Evolutionary conservation across 2,329 filamentous ascomycete species (phyloP).

Genomic region (Colletotrichum neosansevieriae): DNA sequence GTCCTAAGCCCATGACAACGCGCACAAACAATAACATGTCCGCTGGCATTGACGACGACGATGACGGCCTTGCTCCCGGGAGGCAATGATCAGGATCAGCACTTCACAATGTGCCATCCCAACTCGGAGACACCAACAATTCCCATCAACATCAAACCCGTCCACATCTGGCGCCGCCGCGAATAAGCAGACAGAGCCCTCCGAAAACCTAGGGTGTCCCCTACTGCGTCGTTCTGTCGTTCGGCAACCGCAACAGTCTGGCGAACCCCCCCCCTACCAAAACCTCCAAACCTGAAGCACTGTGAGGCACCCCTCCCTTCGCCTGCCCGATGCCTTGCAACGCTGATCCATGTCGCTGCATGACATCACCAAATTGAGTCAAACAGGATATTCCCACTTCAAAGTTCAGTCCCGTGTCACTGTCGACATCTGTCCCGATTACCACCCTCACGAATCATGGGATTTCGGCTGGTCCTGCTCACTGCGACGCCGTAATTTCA

Average conservation of each 20-base stretch:
- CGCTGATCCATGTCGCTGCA: constrained; percentile 15
- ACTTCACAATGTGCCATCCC: background rate
- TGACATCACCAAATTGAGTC: constrained; percentile 14
- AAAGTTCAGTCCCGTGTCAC: background rate
- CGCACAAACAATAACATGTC: background rate
- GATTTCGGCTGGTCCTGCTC: background rate
- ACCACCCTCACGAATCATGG: constrained; percentile 15
- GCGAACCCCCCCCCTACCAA: constrained; percentile 29
- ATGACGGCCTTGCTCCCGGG: no score
- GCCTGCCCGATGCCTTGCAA: background rate
- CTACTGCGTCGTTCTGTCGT: background rate
- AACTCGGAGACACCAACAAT: background rate
- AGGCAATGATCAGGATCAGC: no score
- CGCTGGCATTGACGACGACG: no score
- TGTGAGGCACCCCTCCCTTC: constrained; percentile 12
- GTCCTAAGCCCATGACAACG: background rate
- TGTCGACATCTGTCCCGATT: background rate
- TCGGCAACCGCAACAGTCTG: constrained; percentile 16
- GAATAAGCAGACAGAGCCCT: background rate
- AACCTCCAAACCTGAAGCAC: constrained; percentile 31
- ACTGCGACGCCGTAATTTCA: constrained; percentile 5
- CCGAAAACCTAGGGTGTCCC: background rate
- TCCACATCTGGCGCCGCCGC: background rate
- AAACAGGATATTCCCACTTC: constrained; percentile 20
- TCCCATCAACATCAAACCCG: constrained; percentile 18